Percentiles rank a stretch among this genome's conserved stretches.
phyloP scores from a whole-genome alignment of 305 asterid genomes.

The Striga hermonthica region DNA sequence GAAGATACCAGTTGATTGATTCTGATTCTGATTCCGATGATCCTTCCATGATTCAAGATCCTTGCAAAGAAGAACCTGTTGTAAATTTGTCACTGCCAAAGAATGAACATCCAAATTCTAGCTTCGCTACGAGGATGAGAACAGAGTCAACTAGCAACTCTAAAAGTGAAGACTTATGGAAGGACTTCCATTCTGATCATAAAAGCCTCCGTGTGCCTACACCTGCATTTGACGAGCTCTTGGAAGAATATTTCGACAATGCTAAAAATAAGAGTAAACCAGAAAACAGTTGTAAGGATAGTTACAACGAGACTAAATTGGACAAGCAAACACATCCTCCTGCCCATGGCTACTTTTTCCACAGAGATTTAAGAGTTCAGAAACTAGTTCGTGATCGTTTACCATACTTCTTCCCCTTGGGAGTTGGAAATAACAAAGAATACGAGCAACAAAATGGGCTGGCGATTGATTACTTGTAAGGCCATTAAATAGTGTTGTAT shows the following conservation, averaged over 20 bases:
- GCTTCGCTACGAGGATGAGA: conserved; percentile 27
- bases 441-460: conserved; percentile 40
- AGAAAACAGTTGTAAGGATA: conserved; percentile 32
- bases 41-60: conserved; percentile 40
- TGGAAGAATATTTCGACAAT: conserved; percentile 63
- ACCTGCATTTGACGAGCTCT: conserved; percentile 80
- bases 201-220: conserved; percentile 53
- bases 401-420: conserved; percentile 77
- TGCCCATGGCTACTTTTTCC: conserved; percentile 65
- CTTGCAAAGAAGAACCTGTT: conserved; percentile 29
- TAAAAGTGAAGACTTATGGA: conserved; percentile 56
- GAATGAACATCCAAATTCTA: conserved; percentile 29
- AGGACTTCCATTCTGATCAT: conserved; percentile 46
- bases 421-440: conserved; percentile 47
- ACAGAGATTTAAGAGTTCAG: conserved; percentile 70
- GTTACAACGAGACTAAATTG: conserved; percentile 31
- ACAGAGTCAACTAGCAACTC: conserved; percentile 36
- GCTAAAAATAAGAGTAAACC: conserved; percentile 37
- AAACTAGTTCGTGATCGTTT: conserved; percentile 68
- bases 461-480: conserved; percentile 74
- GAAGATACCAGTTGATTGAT: conserved; percentile 82
- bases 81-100: conserved; percentile 33
- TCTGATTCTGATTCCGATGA: conserved; percentile 89
- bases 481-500: neutral
- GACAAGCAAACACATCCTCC: conserved; percentile 45